Evolutionary conservation across 331 rosid species (phyloP).

Genomic region (Pyrus hybrid): DNA sequence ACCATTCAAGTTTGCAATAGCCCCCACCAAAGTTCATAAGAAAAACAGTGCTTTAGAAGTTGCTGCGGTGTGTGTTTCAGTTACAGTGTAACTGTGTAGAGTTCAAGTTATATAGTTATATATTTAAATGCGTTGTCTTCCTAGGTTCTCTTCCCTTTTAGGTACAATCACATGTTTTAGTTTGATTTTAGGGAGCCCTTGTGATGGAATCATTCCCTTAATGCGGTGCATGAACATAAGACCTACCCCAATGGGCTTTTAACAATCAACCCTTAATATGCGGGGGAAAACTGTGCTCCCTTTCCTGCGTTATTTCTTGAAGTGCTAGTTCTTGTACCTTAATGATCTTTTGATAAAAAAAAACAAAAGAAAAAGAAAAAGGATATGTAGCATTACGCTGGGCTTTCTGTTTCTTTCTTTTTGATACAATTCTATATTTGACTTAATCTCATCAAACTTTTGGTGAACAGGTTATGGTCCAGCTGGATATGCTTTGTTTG

Average conservation of each 20-base stretch:
- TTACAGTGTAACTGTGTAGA: not conserved
- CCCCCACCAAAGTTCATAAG: not conserved
- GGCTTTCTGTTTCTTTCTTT: not conserved
- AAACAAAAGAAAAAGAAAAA: too few species aligned
- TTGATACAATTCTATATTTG: not conserved
- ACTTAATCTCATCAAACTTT: not conserved
- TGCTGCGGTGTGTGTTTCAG: too few species aligned
- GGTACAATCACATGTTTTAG: not conserved
- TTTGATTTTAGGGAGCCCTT: not conserved
- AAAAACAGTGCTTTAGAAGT: not conserved
- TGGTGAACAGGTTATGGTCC: conserved; percentile 80
- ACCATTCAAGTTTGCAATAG: not conserved
- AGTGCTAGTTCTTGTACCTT: not conserved
- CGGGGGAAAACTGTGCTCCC: not conserved
- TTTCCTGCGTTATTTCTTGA: not conserved
- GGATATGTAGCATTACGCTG: not conserved
- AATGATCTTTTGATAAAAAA: not conserved
- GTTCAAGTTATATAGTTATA: not conserved
- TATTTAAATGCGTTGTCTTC: not conserved
- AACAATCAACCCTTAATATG: not conserved
- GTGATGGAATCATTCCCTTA: not conserved
- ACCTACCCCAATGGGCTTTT: not conserved
- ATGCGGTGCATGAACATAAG: not conserved
- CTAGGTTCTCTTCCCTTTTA: not conserved
- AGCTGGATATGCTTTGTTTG: conserved; percentile 84